These are phyloP conservation scores for Zanthoxylum bungeanum DNA, from an alignment of 345 rosid genomes.

Conservation along the genomic window DNA sequence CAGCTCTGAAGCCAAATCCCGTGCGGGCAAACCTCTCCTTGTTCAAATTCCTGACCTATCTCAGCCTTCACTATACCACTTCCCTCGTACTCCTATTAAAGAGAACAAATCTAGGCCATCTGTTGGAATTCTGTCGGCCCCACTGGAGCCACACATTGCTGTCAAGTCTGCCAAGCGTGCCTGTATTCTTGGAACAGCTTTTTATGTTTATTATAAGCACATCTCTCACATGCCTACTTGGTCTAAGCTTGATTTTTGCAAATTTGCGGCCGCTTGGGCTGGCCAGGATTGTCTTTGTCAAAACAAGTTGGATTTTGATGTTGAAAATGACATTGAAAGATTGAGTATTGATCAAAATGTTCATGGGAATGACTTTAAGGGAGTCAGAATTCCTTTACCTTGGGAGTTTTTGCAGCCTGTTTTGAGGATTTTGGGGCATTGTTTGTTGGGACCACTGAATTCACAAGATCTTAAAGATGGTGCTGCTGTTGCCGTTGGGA, in stretches of 20 bases:
- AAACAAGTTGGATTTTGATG: conserved; percentile 42
- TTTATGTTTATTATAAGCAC: conserved; percentile 78
- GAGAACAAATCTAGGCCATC: conserved; percentile 33
- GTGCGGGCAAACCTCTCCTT: conserved; percentile 74
- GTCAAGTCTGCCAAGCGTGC: conserved; percentile 85
- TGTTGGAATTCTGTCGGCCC: conserved; percentile 55
- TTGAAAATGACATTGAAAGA: conserved; percentile 26
- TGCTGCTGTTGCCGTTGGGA: conserved; percentile 70
- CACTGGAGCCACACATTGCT: conserved; percentile 72
- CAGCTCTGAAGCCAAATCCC: conserved; percentile 69
- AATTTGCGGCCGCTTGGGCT: conserved; percentile 66
- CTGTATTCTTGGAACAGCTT: conserved; percentile 55
- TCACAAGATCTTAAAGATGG: conserved; percentile 68
- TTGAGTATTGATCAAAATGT: conserved; percentile 38
- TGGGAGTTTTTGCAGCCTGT: conserved; percentile 91
- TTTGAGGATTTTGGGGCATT: conserved; percentile 77
- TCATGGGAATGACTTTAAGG: conserved; percentile 28
- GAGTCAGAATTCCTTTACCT: conserved; percentile 82
- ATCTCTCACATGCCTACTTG: conserved; percentile 83
- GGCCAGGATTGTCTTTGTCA: conserved; percentile 80
- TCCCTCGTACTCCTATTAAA: conserved; percentile 39
- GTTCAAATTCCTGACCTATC: conserved; percentile 84
- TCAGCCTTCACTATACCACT: conserved; percentile 85
- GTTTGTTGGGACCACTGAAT: conserved; percentile 79
- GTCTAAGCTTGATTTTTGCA: conserved; percentile 85